These are phyloP conservation scores for Ulmus americana DNA, from an alignment of 331 rosid species.

Conservation along the genomic window DNA sequence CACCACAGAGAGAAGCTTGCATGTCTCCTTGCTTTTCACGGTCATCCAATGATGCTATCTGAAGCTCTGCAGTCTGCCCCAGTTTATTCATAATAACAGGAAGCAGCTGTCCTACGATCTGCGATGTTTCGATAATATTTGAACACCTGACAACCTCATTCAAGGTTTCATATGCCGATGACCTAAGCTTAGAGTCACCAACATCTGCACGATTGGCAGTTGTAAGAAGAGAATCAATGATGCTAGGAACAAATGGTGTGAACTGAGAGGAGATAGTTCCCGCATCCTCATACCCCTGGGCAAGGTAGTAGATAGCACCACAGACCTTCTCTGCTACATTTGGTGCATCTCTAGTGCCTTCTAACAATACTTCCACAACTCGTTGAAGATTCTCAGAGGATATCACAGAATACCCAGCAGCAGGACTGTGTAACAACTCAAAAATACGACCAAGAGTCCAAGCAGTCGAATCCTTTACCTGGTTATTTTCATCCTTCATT, in stretches of 20 bases:
- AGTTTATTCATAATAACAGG: slow-evolving; percentile 32
- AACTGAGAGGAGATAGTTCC: slow-evolving; percentile 28
- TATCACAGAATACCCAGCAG: slow-evolving; percentile 29
- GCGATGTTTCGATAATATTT: slow-evolving; percentile 30
- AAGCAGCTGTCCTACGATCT: slow-evolving; percentile 29
- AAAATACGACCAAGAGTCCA: slow-evolving; percentile 43
- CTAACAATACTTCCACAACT: slow-evolving; percentile 30
- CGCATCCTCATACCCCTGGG: slow-evolving; percentile 38
- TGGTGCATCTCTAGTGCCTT: slow-evolving; percentile 33
- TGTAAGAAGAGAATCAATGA: slow-evolving; percentile 25
- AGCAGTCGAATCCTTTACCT: slow-evolving; percentile 44
- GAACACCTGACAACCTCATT: slow-evolving; percentile 43
- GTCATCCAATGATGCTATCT: slow-evolving; percentile 32
- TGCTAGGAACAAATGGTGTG: slow-evolving; percentile 26
- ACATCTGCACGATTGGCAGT: slow-evolving; percentile 42
- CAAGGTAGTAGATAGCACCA: slow-evolving; percentile 39
- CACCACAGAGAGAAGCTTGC: slow-evolving; percentile 47
- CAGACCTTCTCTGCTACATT: slow-evolving; percentile 42
- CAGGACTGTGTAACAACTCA: slow-evolving; percentile 39
- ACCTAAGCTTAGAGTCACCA: slow-evolving; percentile 36
- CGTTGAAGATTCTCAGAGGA: slow-evolving; percentile 32
- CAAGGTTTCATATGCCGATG: slow-evolving; percentile 43
- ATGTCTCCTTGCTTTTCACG: slow-evolving; percentile 42
- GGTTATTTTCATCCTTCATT: slow-evolving; percentile 36
- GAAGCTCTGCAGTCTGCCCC: slow-evolving; percentile 34